Base-by-base conservation (phyloP, 2,329 filamentous ascomycete species). In the Xylariaceae sp. region DNA sequence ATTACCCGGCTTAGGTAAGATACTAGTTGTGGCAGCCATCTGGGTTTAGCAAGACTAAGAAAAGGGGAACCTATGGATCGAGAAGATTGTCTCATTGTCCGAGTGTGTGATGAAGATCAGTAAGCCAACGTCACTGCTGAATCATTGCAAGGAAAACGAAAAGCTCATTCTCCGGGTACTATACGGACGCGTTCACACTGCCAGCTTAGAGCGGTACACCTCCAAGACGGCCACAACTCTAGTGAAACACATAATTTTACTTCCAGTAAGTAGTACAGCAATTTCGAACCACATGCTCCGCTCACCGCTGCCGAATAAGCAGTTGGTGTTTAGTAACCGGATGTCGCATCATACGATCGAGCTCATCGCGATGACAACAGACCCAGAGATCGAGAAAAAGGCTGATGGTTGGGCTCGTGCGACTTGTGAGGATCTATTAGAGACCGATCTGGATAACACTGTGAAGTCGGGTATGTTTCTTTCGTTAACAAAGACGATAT, bases 401-500 rank as follows among this genome's bases (percentile, higher is more conserved):
- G 30, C 30, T 13, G 30, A 33, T 33, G 30, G 16, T 4, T 33
- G 30, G 30, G 30, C 3, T 13, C 30, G 30, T 4, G 30, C 30
- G 11, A 9, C 30, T 11, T 13, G 3, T 4, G 16, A 33, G 30
- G 3, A 33, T 11, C 16, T 33, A 9, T 33, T 33, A 15, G 3
- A 33, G 8, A 15, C 11, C 30, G 30, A 33, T 9, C 30, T 15
- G 30, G 30, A 33, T 4, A 33, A 33, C 16, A 33, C 16, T 11
- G 3, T 33, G 11, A 15, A 33, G 8, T 33, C 30, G 11, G 64
- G 4, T 74, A 70, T 50, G 60, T 73, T n/a, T 63, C 70, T 0
- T 52, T 73, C 11, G 66, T 66, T 0, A 57, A 46, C 21, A 48
- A 62, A 5, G 58, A 63, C 3, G 64, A 65, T 15, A 47, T 65